phyloP scores from a whole-genome alignment of 495 filamentous ascomycete genomes.

The Glutinoglossum americanum region DNA sequence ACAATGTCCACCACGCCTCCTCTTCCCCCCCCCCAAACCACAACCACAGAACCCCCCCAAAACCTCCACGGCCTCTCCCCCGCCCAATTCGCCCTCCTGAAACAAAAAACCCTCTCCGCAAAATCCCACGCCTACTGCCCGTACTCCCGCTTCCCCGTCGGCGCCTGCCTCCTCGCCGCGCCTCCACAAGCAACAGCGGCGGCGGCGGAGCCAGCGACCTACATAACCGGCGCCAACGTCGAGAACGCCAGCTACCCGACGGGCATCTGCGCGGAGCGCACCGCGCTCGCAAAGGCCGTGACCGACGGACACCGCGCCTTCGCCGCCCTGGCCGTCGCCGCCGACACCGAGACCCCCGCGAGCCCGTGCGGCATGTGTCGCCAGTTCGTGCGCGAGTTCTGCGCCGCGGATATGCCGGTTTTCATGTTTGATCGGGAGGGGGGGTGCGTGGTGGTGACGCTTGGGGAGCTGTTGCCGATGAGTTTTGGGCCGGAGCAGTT shows the following conservation, averaged over 20 bases:
- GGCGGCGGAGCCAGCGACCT: slow-evolving; percentile 13
- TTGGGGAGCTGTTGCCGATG: not conserved
- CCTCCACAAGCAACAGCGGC: slow-evolving; percentile 7
- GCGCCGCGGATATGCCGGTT: not conserved
- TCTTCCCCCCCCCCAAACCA: too few relatives aligned
- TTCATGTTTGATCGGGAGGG: not conserved
- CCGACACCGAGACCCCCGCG: not conserved
- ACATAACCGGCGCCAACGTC: slow-evolving; percentile 29
- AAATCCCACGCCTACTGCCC: slow-evolving; percentile 71
- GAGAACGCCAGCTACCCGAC: slow-evolving; percentile 91
- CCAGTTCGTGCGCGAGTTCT: not conserved
- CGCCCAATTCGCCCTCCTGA: slow-evolving; percentile 38
- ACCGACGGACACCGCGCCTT: not conserved
- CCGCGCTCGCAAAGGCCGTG: slow-evolving; percentile 54
- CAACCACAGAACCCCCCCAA: too few relatives aligned
- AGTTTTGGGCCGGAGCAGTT: not conserved
- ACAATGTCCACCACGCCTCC: too few relatives aligned
- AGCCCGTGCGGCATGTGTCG: not conserved
- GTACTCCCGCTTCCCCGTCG: slow-evolving; percentile 86
- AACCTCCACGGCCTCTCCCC: slow-evolving; percentile 29
- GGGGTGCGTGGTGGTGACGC: not conserved
- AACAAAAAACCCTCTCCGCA: slow-evolving; percentile 34
- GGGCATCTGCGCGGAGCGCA: slow-evolving; percentile 81
- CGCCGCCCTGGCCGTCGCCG: not conserved
- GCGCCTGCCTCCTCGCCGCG: slow-evolving; percentile 51